Evolutionary conservation across 768 basidiomycete species (phyloP), one percentile per base, ranked within the genome.

Genomic region (Trametopsis cervina): DNA sequence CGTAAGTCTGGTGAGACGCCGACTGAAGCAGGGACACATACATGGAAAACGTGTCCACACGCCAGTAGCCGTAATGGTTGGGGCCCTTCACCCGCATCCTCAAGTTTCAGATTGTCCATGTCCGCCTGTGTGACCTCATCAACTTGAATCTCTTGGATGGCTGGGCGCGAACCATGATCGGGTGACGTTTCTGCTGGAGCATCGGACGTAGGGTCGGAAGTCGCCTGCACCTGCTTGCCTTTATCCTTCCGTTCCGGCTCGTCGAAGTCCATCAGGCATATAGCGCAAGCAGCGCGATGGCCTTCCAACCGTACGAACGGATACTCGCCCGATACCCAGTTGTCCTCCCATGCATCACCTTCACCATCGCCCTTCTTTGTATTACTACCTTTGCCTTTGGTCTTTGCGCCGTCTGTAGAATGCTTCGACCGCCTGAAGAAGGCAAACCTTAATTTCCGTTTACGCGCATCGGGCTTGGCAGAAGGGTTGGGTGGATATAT

Each of bases 21-120:
- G 11, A 27, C n/a, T 40, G 26, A 44, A 27, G 23, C 20, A n/a
- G 18, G 24, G 25, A 22, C 3, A 70, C 87, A 64, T 53, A 92
- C 90, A 68, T 95, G 92, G 66, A 91, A 95, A 40, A 87, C 87
- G 71, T 95, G 92, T 2, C 85, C 85, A 55, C 92, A 95, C 2
- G 71, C 71, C 43, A 93, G 64, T 33, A 89, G 63, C 58, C 91
- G 71, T 54, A 95, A 64, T 4, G 88, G 88, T 51, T 89, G 85
- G 1, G 83, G 73, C 0, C 85, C 85, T 48, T 83, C 79, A 7
- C 87, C 85, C 2, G 84, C 85, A 61, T 89, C 86, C 53, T 75
- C 68, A 42, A 89, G 70, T 52, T 69, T 76, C 49, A 82, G 64
- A 6, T 70, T 55, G 23, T 66, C 65, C 63, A 54, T 61, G 12